phyloP scores from a whole-genome alignment of 129 eudicot genomes.

The Lactuca sativa region DNA sequence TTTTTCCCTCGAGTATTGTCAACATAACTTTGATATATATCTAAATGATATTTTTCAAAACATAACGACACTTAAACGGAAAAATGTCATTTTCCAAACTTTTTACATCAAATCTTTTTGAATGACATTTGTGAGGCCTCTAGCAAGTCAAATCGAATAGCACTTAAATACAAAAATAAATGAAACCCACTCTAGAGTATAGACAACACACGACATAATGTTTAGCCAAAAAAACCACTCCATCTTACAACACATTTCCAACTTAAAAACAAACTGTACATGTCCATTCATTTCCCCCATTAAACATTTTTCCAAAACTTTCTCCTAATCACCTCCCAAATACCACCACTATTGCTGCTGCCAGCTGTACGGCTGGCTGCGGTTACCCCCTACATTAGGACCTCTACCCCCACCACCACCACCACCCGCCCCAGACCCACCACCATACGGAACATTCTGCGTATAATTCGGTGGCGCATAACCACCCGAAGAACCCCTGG shows the following conservation, averaged over 20 bases:
- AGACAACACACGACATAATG: background rate
- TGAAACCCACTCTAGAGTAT: background rate
- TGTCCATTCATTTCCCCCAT: slow-evolving; percentile 13
- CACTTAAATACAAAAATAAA: too few species aligned
- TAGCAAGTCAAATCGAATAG: too few species aligned
- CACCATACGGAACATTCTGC: slow-evolving; percentile 57
- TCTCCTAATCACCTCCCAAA: slow-evolving; percentile 15
- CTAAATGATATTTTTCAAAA: too few species aligned
- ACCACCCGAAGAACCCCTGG: slow-evolving; percentile 46
- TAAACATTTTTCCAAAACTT: slow-evolving; percentile 19
- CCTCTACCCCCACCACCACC: slow-evolving; percentile 58
- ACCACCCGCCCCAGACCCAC: slow-evolving; percentile 42
- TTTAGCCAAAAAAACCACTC: background rate
- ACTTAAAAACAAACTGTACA: slow-evolving; percentile 28
- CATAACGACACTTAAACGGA: too few species aligned
- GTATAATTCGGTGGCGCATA: slow-evolving; percentile 67
- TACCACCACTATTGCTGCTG: slow-evolving; percentile 40
- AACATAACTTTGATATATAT: too few species aligned
- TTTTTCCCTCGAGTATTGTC: too few species aligned
- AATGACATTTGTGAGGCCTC: too few species aligned
- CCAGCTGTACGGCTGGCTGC: slow-evolving; percentile 71
- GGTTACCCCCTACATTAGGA: slow-evolving; percentile 49
- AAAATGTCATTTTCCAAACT: too few species aligned
- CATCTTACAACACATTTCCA: slow-evolving; percentile 16
- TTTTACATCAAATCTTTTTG: too few species aligned